phyloP scores from a whole-genome alignment of 2,329 filamentous ascomycete species.

The Cladosporium cucumerinum region DNA sequence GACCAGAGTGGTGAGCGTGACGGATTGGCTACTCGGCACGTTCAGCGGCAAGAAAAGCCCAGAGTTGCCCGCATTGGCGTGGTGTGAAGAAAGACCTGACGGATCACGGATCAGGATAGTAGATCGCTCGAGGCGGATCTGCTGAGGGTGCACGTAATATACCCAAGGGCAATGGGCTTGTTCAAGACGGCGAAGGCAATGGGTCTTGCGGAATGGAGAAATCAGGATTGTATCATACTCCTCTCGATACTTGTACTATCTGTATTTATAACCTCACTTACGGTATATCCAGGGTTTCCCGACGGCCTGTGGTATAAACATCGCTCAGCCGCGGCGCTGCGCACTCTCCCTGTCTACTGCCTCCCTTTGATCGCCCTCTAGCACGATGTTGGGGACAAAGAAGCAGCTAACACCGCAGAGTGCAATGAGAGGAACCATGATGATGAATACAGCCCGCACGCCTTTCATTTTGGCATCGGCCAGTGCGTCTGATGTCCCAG shows the following conservation, averaged over 20 bases:
- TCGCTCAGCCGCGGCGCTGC: background rate
- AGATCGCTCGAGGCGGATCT: slow-evolving; percentile 17
- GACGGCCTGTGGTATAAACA: background rate
- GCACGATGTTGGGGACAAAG: slow-evolving; percentile 1
- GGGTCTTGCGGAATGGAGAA: background rate
- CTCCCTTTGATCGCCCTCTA: slow-evolving; percentile 2
- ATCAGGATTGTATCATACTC: slow-evolving; percentile 7
- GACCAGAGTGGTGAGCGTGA: slow-evolving; percentile 81
- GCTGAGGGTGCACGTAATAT: slow-evolving; percentile 3
- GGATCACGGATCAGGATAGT: slow-evolving; percentile 20
- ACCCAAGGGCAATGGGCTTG: background rate
- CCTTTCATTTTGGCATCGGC: slow-evolving; percentile 12
- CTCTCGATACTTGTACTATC: background rate
- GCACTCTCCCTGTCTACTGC: background rate
- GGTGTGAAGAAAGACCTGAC: slow-evolving; percentile 30
- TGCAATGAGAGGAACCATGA: slow-evolving; percentile 7
- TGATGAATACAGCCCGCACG: slow-evolving; percentile 9
- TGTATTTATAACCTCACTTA: background rate
- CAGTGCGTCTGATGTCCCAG: background rate
- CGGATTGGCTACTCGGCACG: slow-evolving; percentile 88
- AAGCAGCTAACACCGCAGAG: slow-evolving; percentile 7
- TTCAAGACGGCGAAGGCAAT: background rate
- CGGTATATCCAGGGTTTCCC: background rate
- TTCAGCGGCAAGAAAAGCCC: slow-evolving; percentile 54
- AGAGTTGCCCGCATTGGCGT: slow-evolving; percentile 44